Conservation (phyloP, 1,284 basidiomycete species). For the Phlebopus sp. region DNA sequence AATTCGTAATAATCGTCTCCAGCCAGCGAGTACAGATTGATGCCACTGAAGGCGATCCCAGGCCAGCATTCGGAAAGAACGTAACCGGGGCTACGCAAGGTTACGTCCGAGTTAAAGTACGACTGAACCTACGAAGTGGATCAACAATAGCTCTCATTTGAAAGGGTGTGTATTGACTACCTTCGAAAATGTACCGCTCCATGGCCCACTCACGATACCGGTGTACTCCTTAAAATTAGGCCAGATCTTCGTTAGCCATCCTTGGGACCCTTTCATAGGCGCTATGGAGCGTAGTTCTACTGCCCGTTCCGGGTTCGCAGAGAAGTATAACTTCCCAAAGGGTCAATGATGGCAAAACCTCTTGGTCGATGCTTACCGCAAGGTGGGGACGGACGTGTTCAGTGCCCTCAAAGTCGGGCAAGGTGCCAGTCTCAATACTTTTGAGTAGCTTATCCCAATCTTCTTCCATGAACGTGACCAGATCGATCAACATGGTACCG, state of each 20-base stretch:
- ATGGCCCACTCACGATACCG: constrained; percentile 2
- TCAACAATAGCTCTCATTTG: background rate
- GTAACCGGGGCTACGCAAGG: constrained; percentile 1
- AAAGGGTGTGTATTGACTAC: background rate
- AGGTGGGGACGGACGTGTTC: background rate
- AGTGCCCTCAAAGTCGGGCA: constrained; percentile 1
- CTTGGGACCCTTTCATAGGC: background rate
- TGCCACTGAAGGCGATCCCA: background rate
- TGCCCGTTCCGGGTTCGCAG: constrained; percentile 2
- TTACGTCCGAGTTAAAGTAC: background rate
- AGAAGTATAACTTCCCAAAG: background rate
- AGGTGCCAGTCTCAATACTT: constrained; percentile 1
- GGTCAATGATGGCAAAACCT: background rate
- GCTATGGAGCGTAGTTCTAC: constrained; percentile 3
- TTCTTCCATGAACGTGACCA: constrained; percentile 5
- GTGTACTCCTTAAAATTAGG: constrained; percentile 1
- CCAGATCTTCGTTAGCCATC: constrained; percentile 3
- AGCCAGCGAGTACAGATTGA: background rate
- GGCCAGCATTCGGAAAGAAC: background rate
- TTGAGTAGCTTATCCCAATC: constrained; percentile 3
- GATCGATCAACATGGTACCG: constrained; percentile 1
- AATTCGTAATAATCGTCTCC: background rate
- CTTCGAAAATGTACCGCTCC: background rate
- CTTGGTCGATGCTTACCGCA: background rate
- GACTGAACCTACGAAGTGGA: background rate